Base-by-base conservation (phyloP, 192 early-diverging fungal species). In the Chytriomyces sp. region DNA sequence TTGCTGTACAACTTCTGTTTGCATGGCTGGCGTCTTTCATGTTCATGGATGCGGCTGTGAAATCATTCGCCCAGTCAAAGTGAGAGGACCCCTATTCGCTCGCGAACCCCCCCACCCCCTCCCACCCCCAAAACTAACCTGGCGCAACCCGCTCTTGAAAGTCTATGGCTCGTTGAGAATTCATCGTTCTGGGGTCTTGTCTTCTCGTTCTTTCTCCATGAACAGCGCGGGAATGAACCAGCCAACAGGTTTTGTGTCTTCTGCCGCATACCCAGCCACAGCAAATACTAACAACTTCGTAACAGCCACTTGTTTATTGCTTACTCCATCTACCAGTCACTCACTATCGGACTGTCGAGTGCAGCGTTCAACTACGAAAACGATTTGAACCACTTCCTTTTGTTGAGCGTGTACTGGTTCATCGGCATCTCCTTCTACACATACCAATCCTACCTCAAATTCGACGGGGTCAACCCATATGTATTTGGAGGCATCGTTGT, bases 351-450 rank as follows among this genome's bases (percentile, higher is more conserved):
- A 10, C 62, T 49, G 28, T n/a, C 60, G 35, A 13, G 59, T 3
- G 16, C 46, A 13, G 23, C 28, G 43, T 45, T 35, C 71, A 20
- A 20, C 7, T 13, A 44, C 2, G 4, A 8, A 16, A 8, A 7
- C n/a, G 6, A 16, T 8, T n/a, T 73, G 7, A 35, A 73, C 9
- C 24, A 23, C 71, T 9, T 62, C 10, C 16, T 63, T 13, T 44
- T 44, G 59, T 48, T 73, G 16, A n/a, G 43, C 13, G 45, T 73
- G 9, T 45, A 73, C 71, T 73, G 57, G 57, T 73, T 73, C 45
- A 24, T 63, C 26, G 71, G 71, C 3, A 73, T 73, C 28, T 73
- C 71, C 24, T 48, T 73, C 44, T 73, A 44, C 71, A 73, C 71
- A 60, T 45, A 60, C 71, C 71, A 73, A 45, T n/a, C n/a, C 43